phyloP scores from a whole-genome alignment of 179 eudicot genomes.

The Silene noctiflora region DNA sequence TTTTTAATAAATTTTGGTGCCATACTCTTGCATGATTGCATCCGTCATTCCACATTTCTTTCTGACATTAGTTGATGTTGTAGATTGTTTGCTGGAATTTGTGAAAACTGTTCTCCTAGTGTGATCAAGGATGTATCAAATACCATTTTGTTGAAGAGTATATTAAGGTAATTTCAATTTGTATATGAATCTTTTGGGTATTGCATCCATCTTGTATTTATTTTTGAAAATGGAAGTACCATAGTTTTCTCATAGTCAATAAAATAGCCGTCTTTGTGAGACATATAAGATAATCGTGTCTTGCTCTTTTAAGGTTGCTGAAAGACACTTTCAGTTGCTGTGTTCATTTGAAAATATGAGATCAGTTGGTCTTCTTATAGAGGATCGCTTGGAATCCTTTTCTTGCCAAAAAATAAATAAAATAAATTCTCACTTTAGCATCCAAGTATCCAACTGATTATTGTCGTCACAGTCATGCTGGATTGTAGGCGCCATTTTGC shows the following conservation, averaged over 20 bases:
- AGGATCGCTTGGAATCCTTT: not conserved
- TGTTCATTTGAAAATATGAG: not conserved
- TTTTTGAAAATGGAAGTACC: not conserved
- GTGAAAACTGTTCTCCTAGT: not conserved
- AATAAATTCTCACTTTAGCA: not conserved
- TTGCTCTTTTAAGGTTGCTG: too few relatives aligned
- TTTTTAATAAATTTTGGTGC: not conserved
- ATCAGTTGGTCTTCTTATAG: not conserved
- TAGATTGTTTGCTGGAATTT: constrained; percentile 3
- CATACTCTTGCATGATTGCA: constrained; percentile 5
- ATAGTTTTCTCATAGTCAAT: not conserved
- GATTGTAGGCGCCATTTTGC: constrained; percentile 1
- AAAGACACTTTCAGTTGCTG: too few relatives aligned
- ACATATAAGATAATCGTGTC: too few relatives aligned
- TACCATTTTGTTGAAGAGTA: constrained; percentile 8
- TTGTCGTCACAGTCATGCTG: not conserved
- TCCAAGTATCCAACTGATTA: not conserved
- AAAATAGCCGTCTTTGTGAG: not conserved
- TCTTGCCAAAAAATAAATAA: not conserved
- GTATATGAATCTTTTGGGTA: not conserved
- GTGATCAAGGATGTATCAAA: constrained; percentile 5
- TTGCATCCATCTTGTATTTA: not conserved
- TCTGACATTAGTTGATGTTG: constrained; percentile 2
- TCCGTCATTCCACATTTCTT: not conserved
- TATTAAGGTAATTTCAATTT: constrained; percentile 5